Evolutionary conservation across 106 monocot genomes (phyloP), one percentile per base, ranked within the genome.

Genomic region (Dendrobium chrysotoxum): DNA sequence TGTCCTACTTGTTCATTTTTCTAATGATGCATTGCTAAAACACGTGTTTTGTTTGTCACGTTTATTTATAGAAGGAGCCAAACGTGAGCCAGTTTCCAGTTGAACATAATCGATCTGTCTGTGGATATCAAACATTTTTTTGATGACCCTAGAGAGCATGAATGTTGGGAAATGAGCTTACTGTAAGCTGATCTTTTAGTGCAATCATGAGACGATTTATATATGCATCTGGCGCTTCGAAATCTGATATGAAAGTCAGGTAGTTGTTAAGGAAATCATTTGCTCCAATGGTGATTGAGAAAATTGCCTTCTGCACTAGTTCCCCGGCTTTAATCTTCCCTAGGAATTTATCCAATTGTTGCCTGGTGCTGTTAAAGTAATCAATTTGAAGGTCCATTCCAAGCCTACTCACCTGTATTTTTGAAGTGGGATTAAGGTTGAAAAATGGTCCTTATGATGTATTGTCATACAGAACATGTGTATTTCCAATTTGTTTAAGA

Each of bases 231-330:
- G 76, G 76, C 3, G 46, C 12, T 25, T 76, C 76, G 20, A 76
- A 47, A 50, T 76, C 76, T 46, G 76, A 26, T 7, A 89, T 30
- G 16, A 85, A 91, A 28, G 84, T 79, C 1, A 93, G 84, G 87
- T 93, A 93, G 79, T 93, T 93, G 89, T 93, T 93, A 77, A 91
- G 87, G 80, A 93, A 93, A 54, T 93, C 93, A 75, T 93, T 93
- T 40, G 93, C 87, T 4, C 91, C 93, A 9, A 93, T 91, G 4
- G 80, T 85, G 74, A 91, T 57, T 0, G 91, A 91, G 84, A 88
- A 93, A 72, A 93, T 76, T 44, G 76, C 76, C 2, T 47, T 50
- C 2, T 47, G 40, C 25, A 76, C 76, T 45, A 45, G 23, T 26
- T 76, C 76, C 13, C 12, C 28, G 10, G 76, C 76, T 39, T 76